A percentile compares a stretch with the other conserved stretches of the same genome.
phyloP scores from a whole-genome alignment of 139 green algal genomes.

The Chloropicon primus region DNA sequence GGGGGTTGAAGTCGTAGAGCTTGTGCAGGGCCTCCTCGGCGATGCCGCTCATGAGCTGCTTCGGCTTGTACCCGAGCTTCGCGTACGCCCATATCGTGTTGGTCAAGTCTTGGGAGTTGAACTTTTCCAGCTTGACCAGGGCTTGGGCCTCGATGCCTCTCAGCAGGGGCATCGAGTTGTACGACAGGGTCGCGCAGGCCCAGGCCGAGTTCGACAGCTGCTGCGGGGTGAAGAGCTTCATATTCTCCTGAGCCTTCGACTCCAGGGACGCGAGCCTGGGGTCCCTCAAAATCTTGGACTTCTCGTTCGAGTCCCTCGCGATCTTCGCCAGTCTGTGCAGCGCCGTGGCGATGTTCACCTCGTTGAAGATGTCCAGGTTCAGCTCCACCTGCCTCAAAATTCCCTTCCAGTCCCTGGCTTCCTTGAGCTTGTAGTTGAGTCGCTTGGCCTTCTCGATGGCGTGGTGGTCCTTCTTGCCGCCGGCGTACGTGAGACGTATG shows the following conservation, averaged over 20 bases:
- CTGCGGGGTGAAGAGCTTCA: neutral
- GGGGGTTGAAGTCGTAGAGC: conserved; percentile 1
- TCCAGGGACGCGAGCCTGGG: neutral
- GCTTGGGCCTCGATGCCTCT: neutral
- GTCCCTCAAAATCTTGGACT: neutral
- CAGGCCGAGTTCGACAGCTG: neutral
- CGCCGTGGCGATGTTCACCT: neutral
- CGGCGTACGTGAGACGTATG: no score
- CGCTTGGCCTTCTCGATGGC: neutral
- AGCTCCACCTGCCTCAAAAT: neutral
- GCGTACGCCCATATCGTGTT: conserved; percentile 11
- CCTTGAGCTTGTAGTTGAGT: neutral
- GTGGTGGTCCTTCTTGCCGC: neutral
- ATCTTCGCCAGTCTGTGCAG: neutral
- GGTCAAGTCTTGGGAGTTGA: conserved; percentile 34
- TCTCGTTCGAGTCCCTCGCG: neutral
- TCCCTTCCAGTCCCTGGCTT: neutral
- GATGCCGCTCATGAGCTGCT: neutral
- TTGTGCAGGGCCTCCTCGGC: neutral
- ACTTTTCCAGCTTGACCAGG: neutral
- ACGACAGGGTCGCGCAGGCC: neutral
- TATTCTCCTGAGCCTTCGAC: neutral
- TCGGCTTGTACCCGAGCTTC: conserved; percentile 1
- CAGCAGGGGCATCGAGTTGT: neutral
- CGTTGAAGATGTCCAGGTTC: neutral